These are phyloP conservation scores for Betula pendula DNA, from an alignment of 306 rosid genomes.

Conservation along the genomic window DNA sequence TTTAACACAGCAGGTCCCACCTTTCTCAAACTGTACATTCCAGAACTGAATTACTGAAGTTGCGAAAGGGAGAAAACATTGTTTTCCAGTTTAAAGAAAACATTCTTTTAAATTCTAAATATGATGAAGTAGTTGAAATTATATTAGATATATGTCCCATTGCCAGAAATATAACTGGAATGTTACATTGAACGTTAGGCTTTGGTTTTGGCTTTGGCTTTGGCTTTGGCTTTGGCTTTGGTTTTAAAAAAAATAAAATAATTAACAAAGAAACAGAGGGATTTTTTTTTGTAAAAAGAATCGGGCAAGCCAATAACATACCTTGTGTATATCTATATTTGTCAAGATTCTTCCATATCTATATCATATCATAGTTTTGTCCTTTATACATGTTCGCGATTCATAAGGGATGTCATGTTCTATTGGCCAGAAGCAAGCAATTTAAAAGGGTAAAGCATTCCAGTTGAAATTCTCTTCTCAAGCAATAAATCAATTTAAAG, in stretches of 20 bases:
- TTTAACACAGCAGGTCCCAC: not conserved
- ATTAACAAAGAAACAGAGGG: not conserved
- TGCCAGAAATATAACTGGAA: not conserved
- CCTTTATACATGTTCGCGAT: not conserved
- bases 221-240: too few species aligned
- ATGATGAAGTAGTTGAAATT: not conserved
- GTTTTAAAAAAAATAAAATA: too few species aligned
- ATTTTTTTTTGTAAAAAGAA: too few species aligned
- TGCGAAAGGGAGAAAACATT: not conserved
- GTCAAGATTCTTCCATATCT: too few species aligned
- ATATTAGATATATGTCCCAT: not conserved
- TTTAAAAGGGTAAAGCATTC: not conserved
- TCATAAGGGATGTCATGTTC: not conserved
- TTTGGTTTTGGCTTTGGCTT: too few species aligned
- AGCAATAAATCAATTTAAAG: not conserved
- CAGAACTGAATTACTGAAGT: not conserved
- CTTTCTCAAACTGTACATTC: too few species aligned
- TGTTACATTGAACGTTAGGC: not conserved
- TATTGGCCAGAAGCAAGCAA: not conserved
- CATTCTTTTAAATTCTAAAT: not conserved
- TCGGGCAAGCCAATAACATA: not conserved
- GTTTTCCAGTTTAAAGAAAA: not conserved
- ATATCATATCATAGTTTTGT: not conserved
- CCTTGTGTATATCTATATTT: too few species aligned
- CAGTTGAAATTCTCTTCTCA: not conserved